Base-by-base conservation (phyloP, 495 filamentous ascomycete genomes). In the Daldinia caldariorum region DNA sequence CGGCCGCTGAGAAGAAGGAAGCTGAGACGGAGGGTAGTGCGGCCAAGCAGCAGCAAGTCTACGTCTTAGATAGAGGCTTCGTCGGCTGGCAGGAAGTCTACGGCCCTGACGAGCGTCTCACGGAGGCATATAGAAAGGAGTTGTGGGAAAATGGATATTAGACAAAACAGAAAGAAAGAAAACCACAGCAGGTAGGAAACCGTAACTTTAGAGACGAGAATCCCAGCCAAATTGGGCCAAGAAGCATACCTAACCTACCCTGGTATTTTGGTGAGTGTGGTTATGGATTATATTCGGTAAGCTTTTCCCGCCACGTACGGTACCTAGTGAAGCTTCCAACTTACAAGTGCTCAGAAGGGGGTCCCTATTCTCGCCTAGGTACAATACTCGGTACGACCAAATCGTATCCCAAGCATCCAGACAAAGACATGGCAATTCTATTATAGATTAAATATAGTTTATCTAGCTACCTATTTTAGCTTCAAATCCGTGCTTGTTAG, bases 1-100 rank as follows among this genome's bases (percentile, higher is more conserved):
- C 49, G 3, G 72, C 69, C 20, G 58, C 32, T 38, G 60, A 32
- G 3, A 56, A 61, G 26, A 64, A 59, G 66, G 61, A 6, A 61
- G 14, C 12, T 8, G 63, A 58, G 32, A 67, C 39, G 50, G 66
- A 69, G 31, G 61, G 60, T 34, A 67, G 75, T 37, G 64, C 72
- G 67, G 35, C 32, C 37, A 74, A 77, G 53, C 73, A 83, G 62
- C 92, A 94, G 79, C 84, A 91, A 78, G 90, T 98, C 16, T 89
- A 84, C 76, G 87, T 98, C 8, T 84, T 98, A 6, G 91, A 97
- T 61, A 86, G 89, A 0, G 95, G 95, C 16, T 99, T 98, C 78
- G 89, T 91, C 8, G 86, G 91, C 62, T 99, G 95, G 95, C 93
- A 97, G 84, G 91, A 94, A 81, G 85, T 86, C 78, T 97, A 89